Base-by-base conservation (phyloP, 2,329 filamentous ascomycete genomes). In the Trichoderma asperellum region DNA sequence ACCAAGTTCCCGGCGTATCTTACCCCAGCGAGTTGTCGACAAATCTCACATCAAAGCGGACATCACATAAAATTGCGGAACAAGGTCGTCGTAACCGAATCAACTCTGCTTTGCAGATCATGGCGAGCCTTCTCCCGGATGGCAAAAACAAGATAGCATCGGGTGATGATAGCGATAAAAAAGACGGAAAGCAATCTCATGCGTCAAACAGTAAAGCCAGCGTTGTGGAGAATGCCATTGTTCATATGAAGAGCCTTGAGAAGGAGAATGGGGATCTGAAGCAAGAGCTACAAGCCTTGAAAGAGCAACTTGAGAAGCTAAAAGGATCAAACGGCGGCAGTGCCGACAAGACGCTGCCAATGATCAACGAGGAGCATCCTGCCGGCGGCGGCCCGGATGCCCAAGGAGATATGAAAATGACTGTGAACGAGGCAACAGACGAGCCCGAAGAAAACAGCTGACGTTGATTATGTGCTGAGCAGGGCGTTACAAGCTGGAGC, bases 21-120 rank as follows among this genome's bases (percentile, higher is more conserved):
- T 98, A 97, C 74, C 94, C 95, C 0, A 93, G 92, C 74, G 92
- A 94, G 63, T 85, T 99, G 53, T 97, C 94, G 7, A 96, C 94
- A 27, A 97, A 97, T 73, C 83, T 99, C 32, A 97, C 94, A 0
- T 97, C 94, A 3, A 99, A 99, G 83, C 91, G 95, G 65, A 98
- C 96, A 2, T 97, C 94, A 55, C 96, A 99, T 83, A 99, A 99
- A 81, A 93, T 99, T 73, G 96, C 96, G 21, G 96, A 99, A 81
- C 96, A 99, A 82, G 96, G 96, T 7, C 89, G 96, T 59, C 87
- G 96, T 70, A 98, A 99, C 77, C 89, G 96, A 59, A 98, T 99
- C 81, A 99, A 99, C 78, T 92, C 90, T 66, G 96, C 96, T 0
- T 83, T 99, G 27, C 93, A 95, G 74, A 92, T 97, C 78, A 97